Evolutionary conservation across 2,329 filamentous ascomycete genomes (phyloP), one percentile per base, ranked within the genome.

Genomic region (Claviceps arundinis): DNA sequence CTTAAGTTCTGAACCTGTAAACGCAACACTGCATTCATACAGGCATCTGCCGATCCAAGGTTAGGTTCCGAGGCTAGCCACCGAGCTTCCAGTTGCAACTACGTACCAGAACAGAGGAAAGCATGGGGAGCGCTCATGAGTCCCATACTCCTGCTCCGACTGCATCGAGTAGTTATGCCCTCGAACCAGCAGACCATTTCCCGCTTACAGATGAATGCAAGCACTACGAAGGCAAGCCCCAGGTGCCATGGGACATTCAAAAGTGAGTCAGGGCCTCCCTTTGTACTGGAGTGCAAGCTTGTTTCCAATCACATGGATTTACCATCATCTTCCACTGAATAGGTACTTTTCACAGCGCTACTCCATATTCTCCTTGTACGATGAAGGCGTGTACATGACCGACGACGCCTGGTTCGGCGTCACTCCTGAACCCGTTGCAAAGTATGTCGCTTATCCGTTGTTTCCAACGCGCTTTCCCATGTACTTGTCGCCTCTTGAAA

Each of bases 331-430:
- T 42, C n/a, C 3, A 19, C 7, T 24, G 5, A 19, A 26, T 37
- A 94, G 89, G 65, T 98, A 98, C 69, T 98, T 88, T 80, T 76
- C 84, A 16, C 90, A 97, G 63, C 81, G 93, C 54, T 84, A 93
- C 66, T 84, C 82, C 50, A 87, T 98, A 58, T 98, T 95, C 69
- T 84, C 84, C 16, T 78, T 77, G 60, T 98, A 96, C 64, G 85
- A 96, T 64, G 78, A 90, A 54, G 91, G 89, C 52, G 78, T 98
- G 58, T 85, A 82, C 73, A 81, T 98, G 75, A 98, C 94, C 0
- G 84, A 95, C 65, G 85, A 91, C 69, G 86, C 89, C 51, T 98
- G 93, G 93, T 98, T 93, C 65, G 93, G 90, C 52, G 90, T 97
- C 7, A 98, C 94, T 0, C 90, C 93, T 14, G 91, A 98, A 66